Conservation (phyloP, 2,329 filamentous ascomycete genomes). For the Rutstroemia sp. region DNA sequence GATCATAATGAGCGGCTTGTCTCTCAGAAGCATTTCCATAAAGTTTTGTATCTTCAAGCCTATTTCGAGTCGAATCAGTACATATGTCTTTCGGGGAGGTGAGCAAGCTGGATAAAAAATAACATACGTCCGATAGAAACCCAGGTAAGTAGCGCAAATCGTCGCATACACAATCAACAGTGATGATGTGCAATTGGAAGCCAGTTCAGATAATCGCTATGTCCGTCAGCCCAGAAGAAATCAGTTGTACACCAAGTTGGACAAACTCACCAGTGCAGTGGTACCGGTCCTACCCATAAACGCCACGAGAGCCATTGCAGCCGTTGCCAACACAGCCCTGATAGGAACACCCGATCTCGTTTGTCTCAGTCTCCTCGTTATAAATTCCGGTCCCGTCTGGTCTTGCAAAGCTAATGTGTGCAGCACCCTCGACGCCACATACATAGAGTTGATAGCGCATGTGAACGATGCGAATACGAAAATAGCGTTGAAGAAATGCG, state of each 20-base stretch:
- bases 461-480: constrained; percentile 34
- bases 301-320: constrained; percentile 32
- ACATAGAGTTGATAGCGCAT: constrained; percentile 33
- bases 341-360: constrained; percentile 34
- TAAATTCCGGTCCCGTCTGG: constrained; percentile 35
- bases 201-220: constrained; percentile 33
- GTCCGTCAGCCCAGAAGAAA: too few relatives aligned
- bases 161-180: constrained; percentile 35
- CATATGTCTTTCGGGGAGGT: background rate
- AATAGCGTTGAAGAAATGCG: constrained; percentile 29
- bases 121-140: constrained; percentile 32
- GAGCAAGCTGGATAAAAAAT: background rate
- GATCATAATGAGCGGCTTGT: constrained; percentile 31
- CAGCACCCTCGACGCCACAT: constrained; percentile 32
- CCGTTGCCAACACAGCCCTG: constrained; percentile 34
- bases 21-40: constrained; percentile 34
- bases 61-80: constrained; percentile 12
- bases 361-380: constrained; percentile 31
- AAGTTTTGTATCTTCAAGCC: constrained; percentile 33
- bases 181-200: constrained; percentile 33
- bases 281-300: constrained; percentile 34
- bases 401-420: constrained; percentile 33
- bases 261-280: constrained; percentile 30
- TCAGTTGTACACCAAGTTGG: too few relatives aligned
- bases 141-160: constrained; percentile 36